These are phyloP conservation scores for Zasmidium angulare DNA, from an alignment of 2,329 filamentous ascomycete species.

Conservation along the genomic window DNA sequence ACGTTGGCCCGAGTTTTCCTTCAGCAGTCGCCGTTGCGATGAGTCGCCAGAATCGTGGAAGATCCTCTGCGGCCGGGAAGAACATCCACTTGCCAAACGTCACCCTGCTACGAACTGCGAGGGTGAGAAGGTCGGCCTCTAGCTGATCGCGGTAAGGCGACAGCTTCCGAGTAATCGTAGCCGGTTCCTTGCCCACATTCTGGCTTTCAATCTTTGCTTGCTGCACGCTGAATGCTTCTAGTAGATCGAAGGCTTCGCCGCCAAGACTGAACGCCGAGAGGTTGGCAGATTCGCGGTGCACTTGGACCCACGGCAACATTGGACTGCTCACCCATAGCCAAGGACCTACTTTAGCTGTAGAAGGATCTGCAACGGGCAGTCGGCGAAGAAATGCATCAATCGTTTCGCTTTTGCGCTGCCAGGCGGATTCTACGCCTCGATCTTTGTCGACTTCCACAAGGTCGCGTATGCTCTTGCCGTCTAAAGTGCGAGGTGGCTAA, in stretches of 20 bases:
- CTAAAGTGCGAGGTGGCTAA: neutral
- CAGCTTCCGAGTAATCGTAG: conserved; percentile 40
- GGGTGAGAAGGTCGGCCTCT: conserved; percentile 56
- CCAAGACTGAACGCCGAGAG: conserved; percentile 52
- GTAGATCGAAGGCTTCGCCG: conserved; percentile 51
- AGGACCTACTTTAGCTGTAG: conserved; percentile 45
- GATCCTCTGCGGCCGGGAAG: conserved; percentile 56
- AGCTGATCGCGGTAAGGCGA: conserved; percentile 44
- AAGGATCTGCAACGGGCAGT: conserved; percentile 65
- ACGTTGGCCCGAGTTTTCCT: conserved; percentile 68
- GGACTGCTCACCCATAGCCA: conserved; percentile 78
- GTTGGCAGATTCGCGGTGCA: conserved; percentile 46
- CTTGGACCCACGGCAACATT: conserved; percentile 34
- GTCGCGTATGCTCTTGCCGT: conserved; percentile 10
- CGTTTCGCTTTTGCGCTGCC: conserved; percentile 62
- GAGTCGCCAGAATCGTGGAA: conserved; percentile 64
- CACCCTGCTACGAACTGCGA: conserved; percentile 61
- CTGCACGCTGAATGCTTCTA: conserved; percentile 49
- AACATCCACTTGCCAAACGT: conserved; percentile 79
- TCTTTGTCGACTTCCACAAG: conserved; percentile 58
- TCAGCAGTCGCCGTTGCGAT: conserved; percentile 67
- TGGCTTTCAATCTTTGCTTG: conserved; percentile 53
- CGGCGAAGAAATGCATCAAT: conserved; percentile 65
- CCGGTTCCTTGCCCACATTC: conserved; percentile 49
- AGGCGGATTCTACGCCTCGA: conserved; percentile 53